phyloP scores from a whole-genome alignment of 192 early-diverging fungal species.

The Coemansia erecta region DNA sequence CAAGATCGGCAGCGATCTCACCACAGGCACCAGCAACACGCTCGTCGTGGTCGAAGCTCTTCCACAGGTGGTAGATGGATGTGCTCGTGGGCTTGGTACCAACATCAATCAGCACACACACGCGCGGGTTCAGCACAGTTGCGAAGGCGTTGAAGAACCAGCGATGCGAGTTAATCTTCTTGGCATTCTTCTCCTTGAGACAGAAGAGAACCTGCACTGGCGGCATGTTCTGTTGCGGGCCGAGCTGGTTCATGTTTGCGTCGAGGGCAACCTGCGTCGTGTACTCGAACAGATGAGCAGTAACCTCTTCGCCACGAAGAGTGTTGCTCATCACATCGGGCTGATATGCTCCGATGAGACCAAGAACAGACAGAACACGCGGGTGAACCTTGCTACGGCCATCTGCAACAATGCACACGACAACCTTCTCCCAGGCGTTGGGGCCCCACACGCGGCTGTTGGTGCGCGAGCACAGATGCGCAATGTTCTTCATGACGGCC shows the following conservation, averaged over 20 bases:
- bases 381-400: slow-evolving; percentile 80
- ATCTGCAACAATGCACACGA: slow-evolving; percentile 91
- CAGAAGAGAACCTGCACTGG: slow-evolving; percentile 90
- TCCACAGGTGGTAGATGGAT: slow-evolving; percentile 91
- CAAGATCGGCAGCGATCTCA: slow-evolving; percentile 86
- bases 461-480: slow-evolving; percentile 77
- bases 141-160: slow-evolving; percentile 98
- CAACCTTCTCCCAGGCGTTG: slow-evolving; percentile 88
- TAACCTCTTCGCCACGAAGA: slow-evolving; percentile 69
- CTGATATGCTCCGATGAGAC: slow-evolving; percentile 76
- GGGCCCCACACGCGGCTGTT: slow-evolving; percentile 77
- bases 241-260: slow-evolving; percentile 61
- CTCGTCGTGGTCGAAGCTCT: slow-evolving; percentile 80
- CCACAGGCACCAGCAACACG: slow-evolving; percentile 91
- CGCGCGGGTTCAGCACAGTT: slow-evolving; percentile 74
- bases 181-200: slow-evolving; percentile 90
- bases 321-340: slow-evolving; percentile 66
- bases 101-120: slow-evolving; percentile 91
- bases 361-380: slow-evolving; percentile 74
- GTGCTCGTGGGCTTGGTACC: slow-evolving; percentile 84
- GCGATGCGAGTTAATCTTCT: slow-evolving; percentile 92
- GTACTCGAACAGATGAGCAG: slow-evolving; percentile 88
- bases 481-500: slow-evolving; percentile 88
- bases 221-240: slow-evolving; percentile 66
- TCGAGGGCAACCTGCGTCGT: slow-evolving; percentile 77